Base-by-base conservation (phyloP, 371 early-diverging fungal genomes). In the Capniomyces stellatus region DNA sequence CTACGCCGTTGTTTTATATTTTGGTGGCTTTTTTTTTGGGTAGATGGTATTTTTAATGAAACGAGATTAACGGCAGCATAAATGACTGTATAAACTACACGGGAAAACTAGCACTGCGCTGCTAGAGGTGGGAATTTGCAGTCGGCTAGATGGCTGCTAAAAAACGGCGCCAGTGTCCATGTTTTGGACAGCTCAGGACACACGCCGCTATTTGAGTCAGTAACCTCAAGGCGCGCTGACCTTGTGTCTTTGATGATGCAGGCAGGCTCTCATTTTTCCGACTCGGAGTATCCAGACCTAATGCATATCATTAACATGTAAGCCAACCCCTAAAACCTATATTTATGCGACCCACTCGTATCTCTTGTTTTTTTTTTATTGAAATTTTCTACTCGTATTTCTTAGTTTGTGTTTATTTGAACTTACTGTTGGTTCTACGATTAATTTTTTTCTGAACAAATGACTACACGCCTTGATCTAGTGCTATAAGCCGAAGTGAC, bases 111-210 rank as follows among this genome's bases (percentile, higher is more conserved):
- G 8, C 93, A 93, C 60, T 74, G 90, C n/a, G 93, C 93, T 0
- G 79, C 83, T 52, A 69, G 81, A 4, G 82, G 83, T 30, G 86
- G 87, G 6, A 78, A 88, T 52, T 57, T 74, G 2, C 71, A 71
- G 0, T 73, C 79, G 18, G 83, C 83, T 0, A 75, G 83, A 46
- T 87, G 80, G 54, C 62, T 94, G 47, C 64, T 95, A 12, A 59
- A 71, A 22, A 79, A 84, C 51, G 97, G 97, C 1, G 89, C 93
- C 2, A 81, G 82, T 31, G 83, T 94, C n/a, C 95, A 96, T 64
- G 72, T 80, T 19, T 79, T 89, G n/a, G 94, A 94, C 67, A 72
- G 80, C 29, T 72, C 73, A 23, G 89, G 91, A 0, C 94, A 89
- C 58, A 87, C 92, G 1, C 90, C 95, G 0, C 64, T 96, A 2